A percentile compares a stretch with the other conserved stretches of the same genome.
phyloP scores from a whole-genome alignment of 2,329 filamentous ascomycete species.

The Aphanocladium album region DNA sequence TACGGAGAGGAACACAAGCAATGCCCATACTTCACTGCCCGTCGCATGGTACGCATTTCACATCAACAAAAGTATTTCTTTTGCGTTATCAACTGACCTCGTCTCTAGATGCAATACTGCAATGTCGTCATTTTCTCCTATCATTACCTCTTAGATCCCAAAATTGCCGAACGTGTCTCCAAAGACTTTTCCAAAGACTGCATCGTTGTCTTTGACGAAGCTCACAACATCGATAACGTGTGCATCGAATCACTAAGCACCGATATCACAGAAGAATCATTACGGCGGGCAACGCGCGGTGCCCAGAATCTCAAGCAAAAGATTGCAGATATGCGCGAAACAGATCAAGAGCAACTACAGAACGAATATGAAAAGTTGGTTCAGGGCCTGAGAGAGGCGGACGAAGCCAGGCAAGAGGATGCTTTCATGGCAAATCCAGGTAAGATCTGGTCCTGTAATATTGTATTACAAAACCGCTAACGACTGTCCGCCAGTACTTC shows the following conservation, averaged over 20 bases:
- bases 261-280: conserved; percentile 90
- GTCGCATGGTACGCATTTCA: conserved; percentile 72
- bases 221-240: conserved; percentile 99
- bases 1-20: conserved; percentile 96
- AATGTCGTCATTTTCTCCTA: conserved; percentile 99
- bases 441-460: conserved; percentile 21
- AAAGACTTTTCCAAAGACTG: conserved; percentile 96
- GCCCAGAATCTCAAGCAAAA: conserved; percentile 86
- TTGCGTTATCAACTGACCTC: not conserved
- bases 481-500: conserved; percentile 54
- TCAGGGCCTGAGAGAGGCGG: conserved; percentile 80
- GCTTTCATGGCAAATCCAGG: conserved; percentile 93
- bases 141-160: conserved; percentile 94
- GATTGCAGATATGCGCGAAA: conserved; percentile 92
- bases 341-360: conserved; percentile 88
- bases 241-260: conserved; percentile 98
- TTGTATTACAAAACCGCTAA: conserved; percentile 16
- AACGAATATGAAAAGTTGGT: conserved; percentile 95
- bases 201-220: conserved; percentile 97
- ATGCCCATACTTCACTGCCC: conserved; percentile 93
- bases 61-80: not conserved
- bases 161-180: conserved; percentile 93
- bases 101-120: conserved; percentile 83
- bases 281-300: conserved; percentile 84
- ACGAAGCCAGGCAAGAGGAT: conserved; percentile 87